Percentiles rank a stretch among this genome's conserved stretches.
Conservation (phyloP, 768 basidiomycete genomes). For the Tulasnella sp. region DNA sequence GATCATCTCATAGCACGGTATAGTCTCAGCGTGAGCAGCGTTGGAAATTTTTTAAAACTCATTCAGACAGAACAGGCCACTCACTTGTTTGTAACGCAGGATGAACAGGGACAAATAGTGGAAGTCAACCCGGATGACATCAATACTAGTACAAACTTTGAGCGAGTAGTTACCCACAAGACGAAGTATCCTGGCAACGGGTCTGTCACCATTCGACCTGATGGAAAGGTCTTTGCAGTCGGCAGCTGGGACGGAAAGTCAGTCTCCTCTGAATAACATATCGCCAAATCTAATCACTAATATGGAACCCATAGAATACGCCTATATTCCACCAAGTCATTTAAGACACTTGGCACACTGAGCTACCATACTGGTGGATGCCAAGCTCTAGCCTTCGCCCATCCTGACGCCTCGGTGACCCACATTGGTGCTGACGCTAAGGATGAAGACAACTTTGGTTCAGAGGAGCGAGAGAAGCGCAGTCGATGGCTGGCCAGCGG, state of each 20-base stretch:
- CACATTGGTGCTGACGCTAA: slow-evolving; percentile 18
- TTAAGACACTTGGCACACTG: slow-evolving; percentile 77
- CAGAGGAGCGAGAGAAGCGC: slow-evolving; percentile 35
- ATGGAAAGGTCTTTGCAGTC: slow-evolving; percentile 71
- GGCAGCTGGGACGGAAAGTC: slow-evolving; percentile 94
- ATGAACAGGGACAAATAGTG: background rate
- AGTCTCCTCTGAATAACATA: slow-evolving; percentile 23
- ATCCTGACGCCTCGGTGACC: background rate
- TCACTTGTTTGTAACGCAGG: background rate
- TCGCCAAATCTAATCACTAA: background rate
- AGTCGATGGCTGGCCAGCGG: slow-evolving; percentile 54
- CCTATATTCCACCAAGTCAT: slow-evolving; percentile 65
- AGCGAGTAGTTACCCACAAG: slow-evolving; percentile 29
- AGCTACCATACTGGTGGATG: slow-evolving; percentile 70
- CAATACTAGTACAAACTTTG: too few relatives aligned
- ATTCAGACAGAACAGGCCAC: background rate
- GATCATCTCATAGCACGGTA: slow-evolving; percentile 43
- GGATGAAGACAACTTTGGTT: slow-evolving; percentile 44
- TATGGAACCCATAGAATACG: slow-evolving; percentile 43
- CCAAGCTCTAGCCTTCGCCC: slow-evolving; percentile 63
- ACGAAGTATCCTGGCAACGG: slow-evolving; percentile 76
- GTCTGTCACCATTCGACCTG: slow-evolving; percentile 59
- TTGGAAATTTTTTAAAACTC: background rate
- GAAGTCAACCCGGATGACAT: background rate
- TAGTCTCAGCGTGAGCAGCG: slow-evolving; percentile 20